phyloP scores from a whole-genome alignment of 495 filamentous ascomycete species.

The Tuber umbilicatum region DNA sequence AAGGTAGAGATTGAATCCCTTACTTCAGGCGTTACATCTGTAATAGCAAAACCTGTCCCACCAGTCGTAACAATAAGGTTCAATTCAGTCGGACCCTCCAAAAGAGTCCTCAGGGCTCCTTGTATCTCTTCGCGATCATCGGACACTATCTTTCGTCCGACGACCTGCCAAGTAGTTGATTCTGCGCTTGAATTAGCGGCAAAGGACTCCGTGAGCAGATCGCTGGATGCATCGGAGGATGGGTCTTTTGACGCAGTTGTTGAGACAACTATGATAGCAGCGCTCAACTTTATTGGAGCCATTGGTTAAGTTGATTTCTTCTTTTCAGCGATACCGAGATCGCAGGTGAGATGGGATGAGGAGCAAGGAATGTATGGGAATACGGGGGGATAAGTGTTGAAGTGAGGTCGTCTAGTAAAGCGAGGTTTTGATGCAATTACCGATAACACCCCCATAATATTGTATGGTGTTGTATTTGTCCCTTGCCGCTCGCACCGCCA shows the following conservation, averaged over 20 bases:
- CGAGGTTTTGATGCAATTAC: conserved; percentile 10
- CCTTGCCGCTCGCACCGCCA: too few relatives aligned
- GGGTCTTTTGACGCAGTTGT: conserved; percentile 85
- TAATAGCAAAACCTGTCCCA: conserved; percentile 87
- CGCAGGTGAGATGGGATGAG: neutral
- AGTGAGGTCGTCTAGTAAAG: neutral
- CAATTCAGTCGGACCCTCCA: conserved; percentile 54
- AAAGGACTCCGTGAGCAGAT: conserved; percentile 61
- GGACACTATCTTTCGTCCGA: conserved; percentile 66
- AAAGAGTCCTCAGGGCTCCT: conserved; percentile 58
- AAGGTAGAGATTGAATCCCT: conserved; percentile 27
- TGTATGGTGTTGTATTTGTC: neutral
- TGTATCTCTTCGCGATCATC: conserved; percentile 74
- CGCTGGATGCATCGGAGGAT: conserved; percentile 64
- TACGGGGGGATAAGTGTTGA: neutral
- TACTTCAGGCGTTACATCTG: conserved; percentile 84
- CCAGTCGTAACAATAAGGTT: conserved; percentile 85
- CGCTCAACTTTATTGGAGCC: conserved; percentile 47
- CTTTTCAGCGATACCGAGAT: neutral
- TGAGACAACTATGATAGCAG: conserved; percentile 79
- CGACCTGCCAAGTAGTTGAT: conserved; percentile 57
- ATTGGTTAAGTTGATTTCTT: neutral
- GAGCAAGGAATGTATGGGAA: neutral
- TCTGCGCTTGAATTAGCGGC: conserved; percentile 50
- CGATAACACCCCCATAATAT: conserved; percentile 5